Evolutionary conservation across 2,329 filamentous ascomycete species (phyloP), one percentile per base, ranked within the genome.

Genomic region (Didymella glomerata): DNA sequence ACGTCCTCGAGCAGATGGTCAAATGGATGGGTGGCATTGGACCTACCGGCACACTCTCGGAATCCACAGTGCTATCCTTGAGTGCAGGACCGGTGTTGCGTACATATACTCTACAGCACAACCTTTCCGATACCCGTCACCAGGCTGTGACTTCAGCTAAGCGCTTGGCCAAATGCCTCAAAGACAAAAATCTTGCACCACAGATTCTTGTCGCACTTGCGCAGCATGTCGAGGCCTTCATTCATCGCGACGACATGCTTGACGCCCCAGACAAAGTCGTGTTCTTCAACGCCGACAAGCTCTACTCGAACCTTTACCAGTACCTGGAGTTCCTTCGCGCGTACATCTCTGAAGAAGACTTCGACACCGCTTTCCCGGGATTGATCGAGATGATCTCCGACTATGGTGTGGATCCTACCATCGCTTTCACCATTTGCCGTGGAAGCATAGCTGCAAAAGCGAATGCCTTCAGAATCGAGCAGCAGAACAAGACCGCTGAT

Each of bases 11-110:
- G 72, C 92, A 98, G 71, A 85, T 99, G 60, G 90, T 98, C 50
- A 88, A 88, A 34, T 91, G 91, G 2, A 98, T 99, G 95, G 92
- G 92, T 18, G 96, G 96, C 45, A 93, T 99, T 60, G 89, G 94
- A 13, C 88, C 93, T 4, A 90, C 94, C 60, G 86, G 89, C 51
- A 92, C 93, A 71, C 94, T 97, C 71, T 97, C 92, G 28, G 94
- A 99, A 67, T 82, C 88, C 18, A 93, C 97, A 77, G 85, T 97
- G 27, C 82, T 91, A 62, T 93, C 92, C 14, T 93, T 99, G 86
- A 92, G 91, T 40, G 94, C 93, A 61, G 93, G 94, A 14, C 87
- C 92, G 50, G 81, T 89, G 25, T 82, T 99, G 11, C 90, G 91
- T 64, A 87, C 88, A 10, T 90, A 94, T 68, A 96, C 91, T 1